Conservation (phyloP, 73 alveolate species). For the Paramecium sexaurelia region DNA sequence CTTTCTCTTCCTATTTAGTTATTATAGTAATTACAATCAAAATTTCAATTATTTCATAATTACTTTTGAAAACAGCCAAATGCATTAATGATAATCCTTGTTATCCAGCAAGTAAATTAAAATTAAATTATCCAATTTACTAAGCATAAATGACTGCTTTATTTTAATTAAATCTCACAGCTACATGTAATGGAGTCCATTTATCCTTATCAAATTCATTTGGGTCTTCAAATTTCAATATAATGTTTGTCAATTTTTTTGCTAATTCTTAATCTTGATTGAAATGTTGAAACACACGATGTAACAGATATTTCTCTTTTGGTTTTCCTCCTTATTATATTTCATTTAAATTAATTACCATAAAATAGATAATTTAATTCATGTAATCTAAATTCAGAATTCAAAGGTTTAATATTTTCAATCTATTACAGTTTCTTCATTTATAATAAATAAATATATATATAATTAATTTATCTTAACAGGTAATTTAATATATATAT, state of each 20-base stretch:
- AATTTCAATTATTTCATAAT: slow-evolving; percentile 37
- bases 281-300: not conserved
- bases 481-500: not conserved
- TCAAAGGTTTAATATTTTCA: not conserved
- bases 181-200: slow-evolving; percentile 38
- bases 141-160: slow-evolving; percentile 1
- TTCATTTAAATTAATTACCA: not conserved
- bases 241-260: not conserved
- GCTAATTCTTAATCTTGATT: not conserved
- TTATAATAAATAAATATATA: not conserved
- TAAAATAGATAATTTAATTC: not conserved
- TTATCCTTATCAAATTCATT: not conserved
- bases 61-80: slow-evolving; percentile 36
- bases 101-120: not conserved
- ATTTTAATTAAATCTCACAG: slow-evolving; percentile 31
- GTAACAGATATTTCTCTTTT: not conserved
- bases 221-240: slow-evolving; percentile 26
- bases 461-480: not conserved
- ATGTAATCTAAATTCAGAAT: not conserved
- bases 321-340: not conserved
- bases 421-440: not conserved
- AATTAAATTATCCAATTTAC: not conserved
- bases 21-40: not conserved
- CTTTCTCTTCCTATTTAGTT: slow-evolving; percentile 12
- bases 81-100: slow-evolving; percentile 32